Evolutionary conservation across 2,329 filamentous ascomycete genomes (phyloP).

Genomic region (Monilinia aucupariae): DNA sequence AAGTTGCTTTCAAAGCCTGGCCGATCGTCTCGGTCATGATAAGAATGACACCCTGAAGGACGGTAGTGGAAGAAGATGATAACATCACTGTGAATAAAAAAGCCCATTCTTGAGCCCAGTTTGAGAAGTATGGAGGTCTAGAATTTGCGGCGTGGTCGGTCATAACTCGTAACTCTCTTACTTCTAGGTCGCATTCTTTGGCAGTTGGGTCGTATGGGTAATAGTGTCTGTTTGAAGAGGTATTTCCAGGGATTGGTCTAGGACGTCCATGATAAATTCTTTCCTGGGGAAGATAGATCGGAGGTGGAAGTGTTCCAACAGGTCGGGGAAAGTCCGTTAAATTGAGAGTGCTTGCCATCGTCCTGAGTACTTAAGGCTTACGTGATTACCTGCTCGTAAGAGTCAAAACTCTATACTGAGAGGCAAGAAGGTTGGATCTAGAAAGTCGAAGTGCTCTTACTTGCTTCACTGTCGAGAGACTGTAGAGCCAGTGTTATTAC

Average conservation of each 20-base stretch:
- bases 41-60: conserved; percentile 53
- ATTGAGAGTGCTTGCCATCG: not conserved
- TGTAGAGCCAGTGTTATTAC: not conserved
- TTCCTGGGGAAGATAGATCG: not conserved
- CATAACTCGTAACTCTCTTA: conserved; percentile 5
- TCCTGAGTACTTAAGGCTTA: not conserved
- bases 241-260: not conserved
- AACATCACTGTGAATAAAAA: conserved; percentile 48
- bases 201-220: not conserved
- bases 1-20: conserved; percentile 55
- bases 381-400: not conserved
- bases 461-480: not conserved
- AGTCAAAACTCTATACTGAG: not conserved
- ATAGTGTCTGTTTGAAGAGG: not conserved
- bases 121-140: conserved; percentile 26
- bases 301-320: not conserved
- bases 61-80: conserved; percentile 57
- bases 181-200: conserved; percentile 10
- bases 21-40: conserved; percentile 59
- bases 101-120: conserved; percentile 26
- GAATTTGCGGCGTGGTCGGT: conserved; percentile 24
- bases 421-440: not conserved
- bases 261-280: not conserved
- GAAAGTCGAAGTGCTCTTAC: not conserved
- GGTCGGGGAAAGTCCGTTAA: not conserved